Percentiles rank a stretch among this genome's conserved stretches.
These are phyloP conservation scores for Leccinum subrobustum DNA, from an alignment of 1,284 basidiomycete species.

Conservation along the genomic window DNA sequence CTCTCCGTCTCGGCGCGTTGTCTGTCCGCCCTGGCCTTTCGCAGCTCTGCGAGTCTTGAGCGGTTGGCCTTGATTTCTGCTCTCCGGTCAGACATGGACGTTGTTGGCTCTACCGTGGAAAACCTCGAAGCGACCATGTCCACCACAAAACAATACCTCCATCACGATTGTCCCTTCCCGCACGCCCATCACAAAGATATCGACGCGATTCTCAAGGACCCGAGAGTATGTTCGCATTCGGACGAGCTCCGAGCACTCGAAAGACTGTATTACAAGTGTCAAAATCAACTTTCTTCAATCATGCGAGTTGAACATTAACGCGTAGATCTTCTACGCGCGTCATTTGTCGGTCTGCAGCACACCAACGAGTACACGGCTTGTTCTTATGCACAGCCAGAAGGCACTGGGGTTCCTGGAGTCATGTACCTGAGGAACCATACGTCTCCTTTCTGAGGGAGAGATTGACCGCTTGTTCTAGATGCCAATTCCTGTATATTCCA, in stretches of 20 bases:
- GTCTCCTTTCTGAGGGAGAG: too few relatives aligned
- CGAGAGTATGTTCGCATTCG: constrained; percentile 55
- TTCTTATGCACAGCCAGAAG: constrained; percentile 39
- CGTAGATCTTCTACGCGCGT: constrained; percentile 41
- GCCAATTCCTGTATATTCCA: constrained; percentile 35
- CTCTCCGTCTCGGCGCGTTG: constrained; percentile 59
- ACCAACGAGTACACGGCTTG: constrained; percentile 39
- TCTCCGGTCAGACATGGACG: constrained; percentile 51
- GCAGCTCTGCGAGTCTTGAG: constrained; percentile 82
- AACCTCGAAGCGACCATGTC: neutral
- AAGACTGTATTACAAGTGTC: constrained; percentile 65
- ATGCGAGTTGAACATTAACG: constrained; percentile 34
- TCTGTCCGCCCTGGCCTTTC: constrained; percentile 69
- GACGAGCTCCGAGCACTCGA: constrained; percentile 38
- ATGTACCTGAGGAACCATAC: constrained; percentile 33
- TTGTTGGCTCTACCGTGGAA: constrained; percentile 18
- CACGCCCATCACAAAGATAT: constrained; percentile 38
- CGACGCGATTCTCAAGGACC: constrained; percentile 56
- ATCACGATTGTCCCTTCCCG: constrained; percentile 23
- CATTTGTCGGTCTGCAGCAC: constrained; percentile 54
- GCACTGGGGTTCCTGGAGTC: constrained; percentile 55
- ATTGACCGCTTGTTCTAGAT: too few relatives aligned
- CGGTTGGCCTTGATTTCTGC: constrained; percentile 92
- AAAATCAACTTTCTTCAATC: constrained; percentile 79
- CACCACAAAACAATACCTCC: too few relatives aligned